Evolutionary conservation across 1,139 yeast species (phyloP), one percentile per base, ranked within the genome.

Genomic region (Suhomyces choctaworum): DNA sequence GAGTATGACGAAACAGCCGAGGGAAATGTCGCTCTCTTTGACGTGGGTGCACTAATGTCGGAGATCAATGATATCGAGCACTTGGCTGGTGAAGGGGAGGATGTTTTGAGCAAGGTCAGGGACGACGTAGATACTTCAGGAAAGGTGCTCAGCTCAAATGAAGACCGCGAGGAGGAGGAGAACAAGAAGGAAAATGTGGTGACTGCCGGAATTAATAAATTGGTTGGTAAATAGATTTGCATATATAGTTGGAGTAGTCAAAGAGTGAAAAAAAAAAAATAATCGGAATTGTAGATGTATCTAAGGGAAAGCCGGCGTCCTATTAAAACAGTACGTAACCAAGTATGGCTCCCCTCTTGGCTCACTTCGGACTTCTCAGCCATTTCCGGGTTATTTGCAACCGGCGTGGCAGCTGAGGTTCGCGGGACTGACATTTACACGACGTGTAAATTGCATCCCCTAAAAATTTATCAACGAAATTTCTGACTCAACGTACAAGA

Each of bases 61-160:
- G 78, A 77, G 43, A 73, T 75, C 21, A 56, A 64, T 17, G 72
- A 66, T 31, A 70, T 76, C 13, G 76, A 70, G 39, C 45, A 54
- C 17, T 40, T 59, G 16, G 58, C 62, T 2, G 50, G 49, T 10
- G 56, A 52, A 8, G 40, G 36, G 13, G 46, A 47, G 20, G 44
- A 32, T 10, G 39, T 43, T 4, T 42, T 52, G 19, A 44, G 46
- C 14, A 26, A 45, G 12, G 51, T 52, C 5, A 42, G 53, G 12
- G 34, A 45, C 17, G 45, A 47, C n/a, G 48, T 47, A 12, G 53
- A 47, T 14, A 27, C 41, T 4, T 8, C 25, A 3, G 27, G 36
- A 14, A 33, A 39, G 25, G 22, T 26, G 10, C 22, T 39, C 10
- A 36, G 26, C 24, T 40, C 47, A 9, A 56, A 58, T 32, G 62